Base-by-base conservation (phyloP, 495 filamentous ascomycete species). In the Monascus purpureus region DNA sequence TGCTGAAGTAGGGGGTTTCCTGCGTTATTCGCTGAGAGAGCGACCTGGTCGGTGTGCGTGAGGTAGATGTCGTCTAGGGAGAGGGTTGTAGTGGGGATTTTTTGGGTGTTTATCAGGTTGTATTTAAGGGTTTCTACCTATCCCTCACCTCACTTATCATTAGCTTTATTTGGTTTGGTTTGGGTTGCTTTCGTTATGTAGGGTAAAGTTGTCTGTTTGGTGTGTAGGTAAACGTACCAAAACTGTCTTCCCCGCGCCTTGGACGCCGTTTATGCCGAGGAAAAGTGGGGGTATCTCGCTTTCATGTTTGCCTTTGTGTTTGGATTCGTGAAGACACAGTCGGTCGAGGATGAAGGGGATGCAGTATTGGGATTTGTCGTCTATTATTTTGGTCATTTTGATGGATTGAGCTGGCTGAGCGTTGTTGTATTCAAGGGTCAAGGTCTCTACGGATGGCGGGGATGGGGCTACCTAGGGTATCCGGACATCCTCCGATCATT, bases 51-150 rank as follows among this genome's bases (percentile, higher is more conserved):
- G 25, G 58, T 61, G 53, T 82, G 78, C 2, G 75, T 61, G 33
- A 92, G 71, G 52, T 95, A 95, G 34, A 95, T 73, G 53, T 96
- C 87, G 52, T 95, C 88, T 34, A 94, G 84, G 46, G 80, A 87
- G 45, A 85, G 65, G 6, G 87, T 82, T 20, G 80, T 61, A 3
- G 82, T 83, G 33, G 72, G 59, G 24, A 94, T 65, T 7, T 63
- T 67, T 51, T 83, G 69, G 1, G 73, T 22, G 20, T 22, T 22
- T 32, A 64, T 61, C 22, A 94, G 71, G n/a, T 68, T 76, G 13
- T 67, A 44, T 29, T 73, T 60, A 13, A 94, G 69, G 6, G 68
- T 67, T 17, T 73, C 71, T 4, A 87, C 71, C 72, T 75, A 27
- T 27, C 4, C 9, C 1, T 25, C 11, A 14, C 4, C 12, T 36